Percentiles rank a stretch among this genome's conserved stretches.
These are phyloP conservation scores for Botryotinia calthae DNA, from an alignment of 2,329 filamentous ascomycete species.

Conservation along the genomic window DNA sequence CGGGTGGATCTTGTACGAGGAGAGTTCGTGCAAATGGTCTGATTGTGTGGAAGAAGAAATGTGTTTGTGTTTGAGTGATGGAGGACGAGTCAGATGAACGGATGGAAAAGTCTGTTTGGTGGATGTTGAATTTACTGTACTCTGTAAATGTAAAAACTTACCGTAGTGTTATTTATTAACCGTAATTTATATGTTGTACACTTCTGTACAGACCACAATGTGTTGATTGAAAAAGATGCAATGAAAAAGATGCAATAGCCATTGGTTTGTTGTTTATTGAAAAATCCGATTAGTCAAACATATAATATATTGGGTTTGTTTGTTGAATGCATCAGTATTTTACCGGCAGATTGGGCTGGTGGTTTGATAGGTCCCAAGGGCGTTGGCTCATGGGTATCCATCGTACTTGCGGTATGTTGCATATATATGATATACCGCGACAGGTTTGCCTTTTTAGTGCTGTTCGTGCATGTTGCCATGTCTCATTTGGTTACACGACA, in stretches of 20 bases:
- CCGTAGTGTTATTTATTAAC: neutral
- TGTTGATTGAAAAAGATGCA: neutral
- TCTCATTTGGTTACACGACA: neutral
- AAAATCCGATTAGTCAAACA: neutral
- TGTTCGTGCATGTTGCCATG: constrained; percentile 5
- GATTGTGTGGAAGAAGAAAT: neutral
- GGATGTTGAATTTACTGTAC: neutral
- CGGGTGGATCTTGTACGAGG: neutral
- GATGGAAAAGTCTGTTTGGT: neutral
- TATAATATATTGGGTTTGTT: neutral
- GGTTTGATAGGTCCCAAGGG: constrained; percentile 10
- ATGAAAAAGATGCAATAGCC: neutral
- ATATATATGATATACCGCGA: neutral
- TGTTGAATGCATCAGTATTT: neutral
- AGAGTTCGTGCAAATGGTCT: neutral
- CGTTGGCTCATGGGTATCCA: neutral
- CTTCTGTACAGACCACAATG: neutral
- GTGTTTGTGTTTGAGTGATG: too few relatives aligned
- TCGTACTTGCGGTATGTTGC: neutral
- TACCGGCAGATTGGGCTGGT: constrained; percentile 10
- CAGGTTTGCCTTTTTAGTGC: neutral
- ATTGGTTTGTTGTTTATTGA: neutral
- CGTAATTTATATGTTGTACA: too few relatives aligned
- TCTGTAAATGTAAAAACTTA: neutral
- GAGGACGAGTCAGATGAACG: constrained; percentile 1